phyloP scores from a whole-genome alignment of 2,329 filamentous ascomycete species.

The Tolypocladium pustulatum region DNA sequence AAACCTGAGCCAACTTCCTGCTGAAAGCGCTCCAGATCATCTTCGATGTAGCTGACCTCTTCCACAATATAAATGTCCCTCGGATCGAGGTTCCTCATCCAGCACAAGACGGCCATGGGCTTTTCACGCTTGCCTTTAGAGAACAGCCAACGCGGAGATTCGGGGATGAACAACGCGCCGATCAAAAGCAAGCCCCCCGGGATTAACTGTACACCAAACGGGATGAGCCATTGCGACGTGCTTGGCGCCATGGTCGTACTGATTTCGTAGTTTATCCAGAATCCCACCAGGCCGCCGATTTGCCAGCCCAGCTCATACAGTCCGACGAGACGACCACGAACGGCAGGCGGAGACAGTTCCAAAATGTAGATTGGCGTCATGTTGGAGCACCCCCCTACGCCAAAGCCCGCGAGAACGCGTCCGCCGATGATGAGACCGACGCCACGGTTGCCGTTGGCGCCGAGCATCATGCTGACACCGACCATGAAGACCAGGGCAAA shows the following conservation, averaged over 20 bases:
- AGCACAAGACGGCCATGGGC: conserved; percentile 48
- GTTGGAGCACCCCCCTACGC: conserved; percentile 13
- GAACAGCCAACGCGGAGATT: conserved; percentile 63
- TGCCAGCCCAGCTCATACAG: conserved; percentile 12
- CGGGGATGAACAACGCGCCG: conserved; percentile 48
- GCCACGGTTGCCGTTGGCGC: conserved; percentile 32
- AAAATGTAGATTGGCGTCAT: conserved; percentile 13
- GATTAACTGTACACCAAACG: conserved; percentile 57
- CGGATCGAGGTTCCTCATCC: conserved; percentile 48
- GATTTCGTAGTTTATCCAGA: conserved; percentile 44
- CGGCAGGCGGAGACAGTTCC: conserved; percentile 9
- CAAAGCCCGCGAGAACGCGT: conserved; percentile 11
- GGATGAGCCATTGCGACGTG: conserved; percentile 51
- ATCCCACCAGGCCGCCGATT: conserved; percentile 10
- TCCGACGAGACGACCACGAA: conserved; percentile 11
- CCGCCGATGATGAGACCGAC: conserved; percentile 13
- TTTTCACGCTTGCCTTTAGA: conserved; percentile 48
- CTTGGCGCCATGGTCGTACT: conserved; percentile 34
- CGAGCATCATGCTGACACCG: conserved; percentile 21
- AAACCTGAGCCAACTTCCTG: conserved; percentile 58
- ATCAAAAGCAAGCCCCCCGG: conserved; percentile 52
- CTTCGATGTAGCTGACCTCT: conserved; percentile 61
- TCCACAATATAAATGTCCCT: conserved; percentile 59
- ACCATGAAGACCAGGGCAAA: conserved; percentile 9
- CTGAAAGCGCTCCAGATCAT: conserved; percentile 55